Percentiles rank a stretch among this genome's conserved stretches.
Evolutionary conservation across 225 moss, liverwort and hornwort species (phyloP).

Genomic region (Pseudoscleropodium purum): DNA sequence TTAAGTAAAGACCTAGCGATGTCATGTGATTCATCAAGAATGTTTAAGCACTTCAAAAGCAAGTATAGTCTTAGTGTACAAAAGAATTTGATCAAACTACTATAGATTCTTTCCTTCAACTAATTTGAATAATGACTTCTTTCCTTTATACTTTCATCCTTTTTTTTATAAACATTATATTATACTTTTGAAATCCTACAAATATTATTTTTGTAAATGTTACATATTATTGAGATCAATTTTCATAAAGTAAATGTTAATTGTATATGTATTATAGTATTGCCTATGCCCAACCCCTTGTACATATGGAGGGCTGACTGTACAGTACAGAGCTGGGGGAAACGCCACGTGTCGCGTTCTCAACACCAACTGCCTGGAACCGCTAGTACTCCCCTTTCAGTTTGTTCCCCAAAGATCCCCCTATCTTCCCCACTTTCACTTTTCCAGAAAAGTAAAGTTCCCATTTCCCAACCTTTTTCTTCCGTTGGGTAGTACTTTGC

Average conservation of each 20-base stretch:
- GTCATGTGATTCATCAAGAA: neutral
- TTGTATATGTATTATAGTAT: neutral
- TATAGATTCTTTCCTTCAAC: neutral
- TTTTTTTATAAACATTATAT: neutral
- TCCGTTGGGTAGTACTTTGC: too few relatives aligned
- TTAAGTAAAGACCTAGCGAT: fast-evolving
- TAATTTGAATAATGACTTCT: neutral
- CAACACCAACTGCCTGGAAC: neutral
- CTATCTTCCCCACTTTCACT: neutral
- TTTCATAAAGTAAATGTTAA: neutral
- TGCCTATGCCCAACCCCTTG: too few relatives aligned
- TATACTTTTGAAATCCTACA: neutral
- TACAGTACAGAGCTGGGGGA: neutral
- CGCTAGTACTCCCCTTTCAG: neutral
- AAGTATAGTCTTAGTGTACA: fast-evolving
- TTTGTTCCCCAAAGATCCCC: neutral
- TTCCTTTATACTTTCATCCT: neutral
- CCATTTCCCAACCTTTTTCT: neutral
- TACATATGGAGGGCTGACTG: neutral
- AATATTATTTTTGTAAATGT: too few relatives aligned
- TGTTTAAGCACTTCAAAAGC: neutral
- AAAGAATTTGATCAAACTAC: neutral
- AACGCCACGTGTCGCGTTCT: neutral
- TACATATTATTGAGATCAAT: neutral
- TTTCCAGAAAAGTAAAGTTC: neutral